Percentiles rank a stretch among this genome's conserved stretches.
Evolutionary conservation across 768 basidiomycete species (phyloP).

Genomic region (Tephrocybe sp.): DNA sequence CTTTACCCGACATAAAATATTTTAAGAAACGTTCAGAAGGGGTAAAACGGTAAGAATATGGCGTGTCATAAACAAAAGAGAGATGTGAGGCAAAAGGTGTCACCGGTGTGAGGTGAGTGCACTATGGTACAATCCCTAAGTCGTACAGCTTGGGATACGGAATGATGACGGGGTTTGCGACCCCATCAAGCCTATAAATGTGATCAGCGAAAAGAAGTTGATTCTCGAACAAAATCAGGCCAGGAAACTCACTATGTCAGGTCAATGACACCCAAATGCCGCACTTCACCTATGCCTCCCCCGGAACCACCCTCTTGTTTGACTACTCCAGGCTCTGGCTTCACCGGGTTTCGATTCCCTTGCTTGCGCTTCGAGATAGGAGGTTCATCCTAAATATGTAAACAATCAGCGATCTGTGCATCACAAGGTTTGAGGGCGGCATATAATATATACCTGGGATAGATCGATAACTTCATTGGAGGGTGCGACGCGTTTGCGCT

Average conservation of each 20-base stretch:
- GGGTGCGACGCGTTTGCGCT: not conserved
- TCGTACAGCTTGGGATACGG: too few species aligned
- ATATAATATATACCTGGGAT: not conserved
- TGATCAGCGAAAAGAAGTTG: too few species aligned
- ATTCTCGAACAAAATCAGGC: too few species aligned
- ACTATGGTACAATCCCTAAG: too few species aligned
- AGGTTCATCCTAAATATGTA: not conserved
- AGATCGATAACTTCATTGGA: not conserved
- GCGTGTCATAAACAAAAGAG: too few species aligned
- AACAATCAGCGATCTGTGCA: not conserved
- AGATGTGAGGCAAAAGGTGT: too few species aligned
- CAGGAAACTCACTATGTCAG: conserved; percentile 2
- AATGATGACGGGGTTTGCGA: too few species aligned
- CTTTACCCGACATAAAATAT: too few species aligned
- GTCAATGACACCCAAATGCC: not conserved
- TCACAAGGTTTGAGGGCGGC: not conserved
- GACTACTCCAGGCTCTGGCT: conserved; percentile 1
- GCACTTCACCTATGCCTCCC: not conserved
- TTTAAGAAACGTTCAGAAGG: too few species aligned
- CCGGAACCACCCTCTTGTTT: not conserved
- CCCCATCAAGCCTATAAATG: too few species aligned
- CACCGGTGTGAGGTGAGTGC: too few species aligned
- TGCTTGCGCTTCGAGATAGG: not conserved
- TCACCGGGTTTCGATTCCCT: not conserved
- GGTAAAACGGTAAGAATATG: too few species aligned